Evolutionary conservation across 441 rosid genomes (phyloP).

Genomic region (Adansonia rubrostipa): DNA sequence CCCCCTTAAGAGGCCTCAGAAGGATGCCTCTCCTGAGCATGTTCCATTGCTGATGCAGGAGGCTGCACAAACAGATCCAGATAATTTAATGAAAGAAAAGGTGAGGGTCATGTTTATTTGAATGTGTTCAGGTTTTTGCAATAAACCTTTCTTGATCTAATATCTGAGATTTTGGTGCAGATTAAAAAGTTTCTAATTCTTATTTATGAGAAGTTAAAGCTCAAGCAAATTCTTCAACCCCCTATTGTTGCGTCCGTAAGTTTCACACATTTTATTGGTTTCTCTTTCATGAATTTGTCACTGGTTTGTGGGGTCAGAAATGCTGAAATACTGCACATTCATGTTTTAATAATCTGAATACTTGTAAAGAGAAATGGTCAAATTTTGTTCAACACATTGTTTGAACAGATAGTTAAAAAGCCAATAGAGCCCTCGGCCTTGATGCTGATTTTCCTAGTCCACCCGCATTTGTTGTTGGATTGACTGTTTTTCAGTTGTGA

Average conservation of each 20-base stretch:
- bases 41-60: conserved; percentile 64
- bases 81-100: conserved; percentile 54
- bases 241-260: conserved; percentile 95
- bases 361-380: not conserved
- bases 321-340: not conserved
- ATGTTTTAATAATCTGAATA: not conserved
- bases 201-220: conserved; percentile 77
- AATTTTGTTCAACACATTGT: not conserved
- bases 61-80: conserved; percentile 39
- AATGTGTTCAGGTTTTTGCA: conserved; percentile 18
- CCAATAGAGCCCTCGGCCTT: not conserved
- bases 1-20: conserved; percentile 57
- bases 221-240: conserved; percentile 93
- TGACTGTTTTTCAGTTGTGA: not conserved
- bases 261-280: conserved; percentile 16
- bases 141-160: not conserved
- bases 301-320: not conserved
- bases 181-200: conserved; percentile 51
- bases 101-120: conserved; percentile 38
- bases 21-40: conserved; percentile 60
- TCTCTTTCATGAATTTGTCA: not conserved
- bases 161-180: conserved; percentile 42
- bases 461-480: not conserved
- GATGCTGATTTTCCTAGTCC: not conserved
- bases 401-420: not conserved